Evolutionary conservation across 768 basidiomycete genomes (phyloP).

Genomic region (Tephrocybe sp.): DNA sequence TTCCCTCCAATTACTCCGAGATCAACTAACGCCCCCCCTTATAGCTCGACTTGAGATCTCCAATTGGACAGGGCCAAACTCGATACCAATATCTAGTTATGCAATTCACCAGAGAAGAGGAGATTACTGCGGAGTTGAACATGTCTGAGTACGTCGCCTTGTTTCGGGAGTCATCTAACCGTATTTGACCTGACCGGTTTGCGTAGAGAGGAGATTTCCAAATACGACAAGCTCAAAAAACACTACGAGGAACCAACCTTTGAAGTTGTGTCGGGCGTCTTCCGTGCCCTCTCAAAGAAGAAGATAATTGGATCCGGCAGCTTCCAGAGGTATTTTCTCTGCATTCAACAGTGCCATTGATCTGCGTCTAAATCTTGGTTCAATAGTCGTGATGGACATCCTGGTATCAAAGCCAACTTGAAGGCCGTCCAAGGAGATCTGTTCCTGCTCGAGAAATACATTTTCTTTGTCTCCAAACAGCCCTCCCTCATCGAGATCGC

Average conservation of each 20-base stretch:
- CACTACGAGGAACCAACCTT: slow-evolving; percentile 95
- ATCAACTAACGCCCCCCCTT: neutral
- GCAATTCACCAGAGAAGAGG: slow-evolving; percentile 97
- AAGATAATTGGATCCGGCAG: slow-evolving; percentile 86
- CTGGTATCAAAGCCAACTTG: slow-evolving; percentile 96
- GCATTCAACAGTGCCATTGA: neutral
- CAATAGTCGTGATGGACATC: slow-evolving; percentile 78
- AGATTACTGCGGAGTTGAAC: slow-evolving; percentile 93
- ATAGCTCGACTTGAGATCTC: slow-evolving; percentile 86
- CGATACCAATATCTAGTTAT: slow-evolving; percentile 97
- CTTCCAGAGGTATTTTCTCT: slow-evolving; percentile 67
- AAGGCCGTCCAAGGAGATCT: slow-evolving; percentile 97
- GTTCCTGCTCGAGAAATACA: slow-evolving; percentile 96
- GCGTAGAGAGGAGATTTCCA: slow-evolving; percentile 67
- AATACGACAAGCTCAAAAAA: slow-evolving; percentile 84
- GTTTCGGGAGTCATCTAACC: neutral
- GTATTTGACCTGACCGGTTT: neutral
- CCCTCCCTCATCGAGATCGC: slow-evolving; percentile 87
- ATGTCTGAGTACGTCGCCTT: slow-evolving; percentile 74
- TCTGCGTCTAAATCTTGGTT: neutral
- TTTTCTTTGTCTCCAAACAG: slow-evolving; percentile 97
- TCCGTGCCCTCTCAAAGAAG: slow-evolving; percentile 86
- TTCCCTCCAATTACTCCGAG: neutral
- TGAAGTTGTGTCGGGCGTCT: slow-evolving; percentile 91
- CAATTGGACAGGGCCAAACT: slow-evolving; percentile 97